These are phyloP conservation scores for Dipodascopsis uninucleata DNA, from an alignment of 805 yeast species.

Conservation along the genomic window DNA sequence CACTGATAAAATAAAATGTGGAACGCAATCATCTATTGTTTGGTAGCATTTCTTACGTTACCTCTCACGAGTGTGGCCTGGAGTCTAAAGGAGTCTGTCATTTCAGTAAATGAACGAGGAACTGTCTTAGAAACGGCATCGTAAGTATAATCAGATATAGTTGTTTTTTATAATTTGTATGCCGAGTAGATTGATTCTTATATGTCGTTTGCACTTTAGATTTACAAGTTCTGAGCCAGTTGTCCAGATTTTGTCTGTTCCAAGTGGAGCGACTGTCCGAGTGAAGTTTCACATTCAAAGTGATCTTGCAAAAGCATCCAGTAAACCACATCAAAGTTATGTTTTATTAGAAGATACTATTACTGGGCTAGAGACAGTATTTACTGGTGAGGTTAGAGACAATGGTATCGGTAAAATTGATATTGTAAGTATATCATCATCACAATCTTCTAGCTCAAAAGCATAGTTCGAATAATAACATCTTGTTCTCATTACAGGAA, in stretches of 20 bases:
- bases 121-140: too few species aligned
- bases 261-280: slow-evolving; percentile 14
- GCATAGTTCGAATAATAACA: neutral
- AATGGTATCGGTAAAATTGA: slow-evolving; percentile 36
- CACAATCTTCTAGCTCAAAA: neutral
- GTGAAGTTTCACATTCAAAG: slow-evolving; percentile 9
- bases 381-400: slow-evolving; percentile 33
- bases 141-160: too few species aligned
- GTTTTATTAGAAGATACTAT: slow-evolving; percentile 28
- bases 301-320: slow-evolving; percentile 2
- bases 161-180: too few species aligned
- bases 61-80: too few species aligned
- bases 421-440: slow-evolving; percentile 28
- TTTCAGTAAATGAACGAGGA: too few species aligned
- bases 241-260: slow-evolving; percentile 6
- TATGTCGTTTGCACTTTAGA: slow-evolving; percentile 2
- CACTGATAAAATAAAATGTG: too few species aligned
- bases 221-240: slow-evolving; percentile 5
- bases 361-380: slow-evolving; percentile 32
- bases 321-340: slow-evolving; percentile 33
- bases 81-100: too few species aligned
- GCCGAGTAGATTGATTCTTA: neutral
- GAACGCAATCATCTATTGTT: too few species aligned
- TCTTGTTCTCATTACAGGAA: slow-evolving; percentile 10
- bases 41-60: too few species aligned